Conservation (phyloP, 1,284 basidiomycete genomes). For the Vanrija sp. region DNA sequence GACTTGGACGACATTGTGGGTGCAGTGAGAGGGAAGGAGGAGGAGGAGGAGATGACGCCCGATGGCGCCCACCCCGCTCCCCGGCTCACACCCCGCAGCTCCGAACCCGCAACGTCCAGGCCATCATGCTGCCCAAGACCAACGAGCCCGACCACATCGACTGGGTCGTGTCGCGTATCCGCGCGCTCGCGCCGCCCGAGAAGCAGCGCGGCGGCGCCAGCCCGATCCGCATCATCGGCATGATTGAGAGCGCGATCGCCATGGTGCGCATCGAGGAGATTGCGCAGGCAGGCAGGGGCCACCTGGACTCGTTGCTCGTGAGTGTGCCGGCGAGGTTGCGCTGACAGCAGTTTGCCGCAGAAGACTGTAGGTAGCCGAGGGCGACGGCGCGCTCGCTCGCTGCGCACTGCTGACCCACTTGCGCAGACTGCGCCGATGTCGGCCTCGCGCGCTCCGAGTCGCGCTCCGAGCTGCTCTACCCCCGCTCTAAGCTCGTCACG, state of each 20-base stretch:
- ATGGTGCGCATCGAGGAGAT: conserved; percentile 40
- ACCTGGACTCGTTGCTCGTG: conserved; percentile 37
- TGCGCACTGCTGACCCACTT: background rate
- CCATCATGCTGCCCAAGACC: conserved; percentile 74
- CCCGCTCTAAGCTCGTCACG: conserved; percentile 78
- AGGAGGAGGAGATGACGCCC: no score
- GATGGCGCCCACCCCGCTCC: no score
- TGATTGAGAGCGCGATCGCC: conserved; percentile 72
- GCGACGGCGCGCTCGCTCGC: background rate
- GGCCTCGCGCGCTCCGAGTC: conserved; percentile 73
- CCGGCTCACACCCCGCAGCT: conserved; percentile 20
- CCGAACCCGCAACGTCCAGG: conserved; percentile 51
- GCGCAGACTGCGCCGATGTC: conserved; percentile 68
- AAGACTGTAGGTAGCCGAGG: conserved; percentile 65
- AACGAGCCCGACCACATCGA: conserved; percentile 64
- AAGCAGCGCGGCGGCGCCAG: conserved; percentile 23
- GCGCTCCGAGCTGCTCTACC: conserved; percentile 72
- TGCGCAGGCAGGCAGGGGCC: conserved; percentile 33
- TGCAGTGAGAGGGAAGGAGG: conserved; percentile 7
- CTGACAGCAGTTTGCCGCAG: conserved; percentile 80
- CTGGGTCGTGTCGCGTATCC: conserved; percentile 55
- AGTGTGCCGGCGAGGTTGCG: conserved; percentile 35
- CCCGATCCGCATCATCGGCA: conserved; percentile 64
- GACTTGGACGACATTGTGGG: conserved; percentile 67
- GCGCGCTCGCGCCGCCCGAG: conserved; percentile 24